Evolutionary conservation across 257 asterid species (phyloP).

Genomic region (Salvia hispanica): DNA sequence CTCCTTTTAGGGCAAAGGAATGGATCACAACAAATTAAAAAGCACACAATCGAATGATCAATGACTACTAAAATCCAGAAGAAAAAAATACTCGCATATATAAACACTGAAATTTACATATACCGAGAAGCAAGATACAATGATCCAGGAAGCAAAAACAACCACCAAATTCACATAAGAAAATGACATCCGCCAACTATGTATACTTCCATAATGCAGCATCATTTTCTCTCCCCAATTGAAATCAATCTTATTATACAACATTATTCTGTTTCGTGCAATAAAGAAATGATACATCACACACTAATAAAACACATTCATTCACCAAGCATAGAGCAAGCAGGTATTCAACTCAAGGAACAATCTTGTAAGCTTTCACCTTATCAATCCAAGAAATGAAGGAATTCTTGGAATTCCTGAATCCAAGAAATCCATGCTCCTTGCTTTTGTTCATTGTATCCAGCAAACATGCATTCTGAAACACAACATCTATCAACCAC

Average conservation of each 20-base stretch:
- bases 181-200: constrained; percentile 10
- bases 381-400: constrained; percentile 84
- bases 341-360: constrained; percentile 47
- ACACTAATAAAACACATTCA: not conserved
- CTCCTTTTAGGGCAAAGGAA: too few relatives aligned
- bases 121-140: too few relatives aligned
- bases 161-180: not conserved
- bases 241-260: not conserved
- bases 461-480: constrained; percentile 36
- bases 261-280: not conserved
- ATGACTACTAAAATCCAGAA: too few relatives aligned
- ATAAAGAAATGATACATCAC: too few relatives aligned
- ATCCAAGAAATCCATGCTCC: constrained; percentile 91
- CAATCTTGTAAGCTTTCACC: constrained; percentile 75
- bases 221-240: not conserved
- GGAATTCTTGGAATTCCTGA: constrained; percentile 77
- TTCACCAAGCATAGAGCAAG: not conserved
- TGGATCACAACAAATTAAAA: too few relatives aligned
- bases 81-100: not conserved
- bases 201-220: not conserved
- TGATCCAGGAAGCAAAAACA: not conserved
- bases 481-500: constrained; percentile 69
- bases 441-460: constrained; percentile 96
- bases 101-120: not conserved
- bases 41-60: too few relatives aligned